Base-by-base conservation (phyloP, 371 early-diverging fungal species). In the Ecytonucleospora hepatopenaei region DNA sequence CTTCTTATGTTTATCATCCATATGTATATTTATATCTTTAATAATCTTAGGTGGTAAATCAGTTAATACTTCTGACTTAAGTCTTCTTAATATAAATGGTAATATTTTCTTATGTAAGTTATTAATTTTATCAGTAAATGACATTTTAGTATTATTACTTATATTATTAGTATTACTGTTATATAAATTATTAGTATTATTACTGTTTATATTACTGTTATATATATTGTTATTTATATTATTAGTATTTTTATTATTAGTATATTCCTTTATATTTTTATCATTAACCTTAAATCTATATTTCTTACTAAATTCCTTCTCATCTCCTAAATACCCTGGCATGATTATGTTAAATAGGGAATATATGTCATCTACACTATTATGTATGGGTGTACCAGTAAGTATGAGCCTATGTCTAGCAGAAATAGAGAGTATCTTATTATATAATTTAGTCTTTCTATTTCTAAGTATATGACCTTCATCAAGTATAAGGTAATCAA, bases 391-490 rank as follows among this genome's bases (percentile, higher is more conserved):
- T 15, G 97, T 98, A 53, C 99, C 99, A 0, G 94, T 94, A 16
- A 98, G 51, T 84, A 72, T 92, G 87, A 60, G 86, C 84, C 17
- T 94, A 89, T 71, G 81, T 78, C 24, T 90, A 66, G 34, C 85
- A 74, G 77, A 91, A 90, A 70, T 86, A 88, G 0, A 90, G 86
- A 71, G 86, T 85, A 33, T 90, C 65, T 84, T 81, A 67, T 86
- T 84, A 81, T 90, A 93, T 26, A 94, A 85, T 67, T 92, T 88
- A 27, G 97, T 90, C 59, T 86, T 85, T 16, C 88, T 85, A 75
- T 95, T 99, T 78, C 90, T 90, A 76, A 99, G 93, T 34, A 92
- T 85, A 77, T 99, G 99, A 0, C 97, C 99, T 82, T 99, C 99
- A 80, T 99, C 99, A 34, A 99, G 80, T 63, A 95, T 86, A 69